Evolutionary conservation across 177 flowering plant genomes (phyloP).

Genomic region (Vitis hybrid): DNA sequence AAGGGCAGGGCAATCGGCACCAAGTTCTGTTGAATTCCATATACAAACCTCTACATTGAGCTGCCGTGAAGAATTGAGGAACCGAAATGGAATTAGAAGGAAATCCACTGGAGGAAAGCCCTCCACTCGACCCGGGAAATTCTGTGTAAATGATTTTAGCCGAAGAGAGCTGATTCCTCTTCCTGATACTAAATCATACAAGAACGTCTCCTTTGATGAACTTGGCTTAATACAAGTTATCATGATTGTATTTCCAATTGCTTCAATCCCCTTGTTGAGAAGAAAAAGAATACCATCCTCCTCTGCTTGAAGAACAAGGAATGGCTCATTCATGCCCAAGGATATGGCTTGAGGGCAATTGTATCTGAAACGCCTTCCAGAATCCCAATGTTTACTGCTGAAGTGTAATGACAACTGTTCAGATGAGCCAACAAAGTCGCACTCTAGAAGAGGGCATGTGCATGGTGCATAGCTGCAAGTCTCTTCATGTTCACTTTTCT

Average conservation of each 20-base stretch:
- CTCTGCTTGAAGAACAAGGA: slow-evolving; percentile 51
- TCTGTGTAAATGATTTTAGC: slow-evolving; percentile 37
- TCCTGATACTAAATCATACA: slow-evolving; percentile 39
- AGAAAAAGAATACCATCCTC: slow-evolving; percentile 56
- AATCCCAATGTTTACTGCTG: slow-evolving; percentile 51
- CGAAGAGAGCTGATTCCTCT: slow-evolving; percentile 37
- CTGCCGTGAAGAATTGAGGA: slow-evolving; percentile 28
- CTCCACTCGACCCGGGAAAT: slow-evolving; percentile 30
- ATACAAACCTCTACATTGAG: slow-evolving; percentile 56
- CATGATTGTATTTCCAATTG: slow-evolving; percentile 33
- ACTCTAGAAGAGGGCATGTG: slow-evolving; percentile 51
- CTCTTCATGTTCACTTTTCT: slow-evolving; percentile 44
- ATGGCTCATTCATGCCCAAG: slow-evolving; percentile 30
- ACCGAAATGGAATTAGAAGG: slow-evolving; percentile 51
- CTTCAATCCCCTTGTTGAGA: slow-evolving; percentile 38
- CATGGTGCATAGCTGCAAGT: slow-evolving; percentile 46
- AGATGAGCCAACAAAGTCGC: slow-evolving; percentile 49
- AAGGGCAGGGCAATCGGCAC: slow-evolving; percentile 8
- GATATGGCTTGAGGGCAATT: slow-evolving; percentile 42
- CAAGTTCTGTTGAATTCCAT: slow-evolving; percentile 34
- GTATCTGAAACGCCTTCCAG: slow-evolving; percentile 47
- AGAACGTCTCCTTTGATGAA: slow-evolving; percentile 28
- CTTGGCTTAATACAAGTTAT: slow-evolving; percentile 30
- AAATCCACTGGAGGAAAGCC: slow-evolving; percentile 39
- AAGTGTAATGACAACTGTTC: slow-evolving; percentile 53